A percentile compares a stretch with the other conserved stretches of the same genome.
These are phyloP conservation scores for Phanerodontia chrysosporium DNA, from an alignment of 768 basidiomycete genomes.

Conservation along the genomic window DNA sequence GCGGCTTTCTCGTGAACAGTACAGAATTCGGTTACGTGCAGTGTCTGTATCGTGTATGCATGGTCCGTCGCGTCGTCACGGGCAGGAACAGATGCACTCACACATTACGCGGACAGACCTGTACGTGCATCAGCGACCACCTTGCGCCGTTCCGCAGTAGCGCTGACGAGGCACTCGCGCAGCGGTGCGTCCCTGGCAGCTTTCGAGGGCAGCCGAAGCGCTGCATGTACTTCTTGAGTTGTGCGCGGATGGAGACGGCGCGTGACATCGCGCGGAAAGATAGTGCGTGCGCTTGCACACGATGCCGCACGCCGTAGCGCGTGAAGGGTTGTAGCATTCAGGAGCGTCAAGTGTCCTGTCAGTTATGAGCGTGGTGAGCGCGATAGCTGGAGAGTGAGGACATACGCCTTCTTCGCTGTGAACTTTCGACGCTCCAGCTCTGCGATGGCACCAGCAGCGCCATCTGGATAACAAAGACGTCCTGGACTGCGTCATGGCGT, in stretches of 20 bases:
- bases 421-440: conserved; percentile 95
- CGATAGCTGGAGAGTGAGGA: not conserved
- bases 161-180: conserved; percentile 84
- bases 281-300: conserved; percentile 90
- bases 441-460: conserved; percentile 77
- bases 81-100: too few species aligned
- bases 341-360: conserved; percentile 66
- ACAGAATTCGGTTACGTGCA: conserved; percentile 91
- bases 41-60: too few species aligned
- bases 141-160: conserved; percentile 92
- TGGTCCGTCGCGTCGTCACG: too few species aligned
- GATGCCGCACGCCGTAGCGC: conserved; percentile 75
- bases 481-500: conserved; percentile 96
- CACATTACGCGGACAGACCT: conserved; percentile 77
- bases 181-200: conserved; percentile 88
- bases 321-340: conserved; percentile 88
- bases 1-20: conserved; percentile 87
- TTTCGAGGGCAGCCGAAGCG: conserved; percentile 78
- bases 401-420: conserved; percentile 93
- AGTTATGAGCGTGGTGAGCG: not conserved
- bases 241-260: conserved; percentile 91
- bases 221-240: conserved; percentile 91
- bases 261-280: conserved; percentile 94
- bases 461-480: conserved; percentile 87
- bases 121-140: conserved; percentile 89